Evolutionary conservation across 2,329 filamentous ascomycete genomes (phyloP), one percentile per base, ranked within the genome.

Genomic region (Fonsecaea monophora): DNA sequence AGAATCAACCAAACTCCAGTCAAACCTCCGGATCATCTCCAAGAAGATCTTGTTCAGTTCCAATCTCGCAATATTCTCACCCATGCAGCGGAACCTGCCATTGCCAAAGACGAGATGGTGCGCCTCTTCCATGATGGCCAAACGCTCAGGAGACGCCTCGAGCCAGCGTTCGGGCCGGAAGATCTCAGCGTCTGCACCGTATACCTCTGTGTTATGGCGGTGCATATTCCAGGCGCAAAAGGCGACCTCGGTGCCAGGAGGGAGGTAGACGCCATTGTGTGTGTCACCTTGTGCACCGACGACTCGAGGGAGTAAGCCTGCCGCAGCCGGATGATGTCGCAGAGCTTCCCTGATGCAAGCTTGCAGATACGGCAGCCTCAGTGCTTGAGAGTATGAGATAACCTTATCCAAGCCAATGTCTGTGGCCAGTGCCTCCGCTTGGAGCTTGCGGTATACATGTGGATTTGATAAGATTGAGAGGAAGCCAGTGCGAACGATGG

Each of bases 291-390:
- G 34, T 18, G 60, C 21, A 15, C 73, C 72, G 12, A 71, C 70
- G 13, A 71, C 56, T 4, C 74, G 68, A 9, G 73, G 72, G 35
- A 75, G 61, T n/a, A 70, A 61, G 13, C 74, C 40, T 1, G 65
- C 72, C 6, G 71, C 68, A 30, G 69, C 70, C 1, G 73, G 71
- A 40, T 70, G 68, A 25, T 65, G 58, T 9, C 78, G 74, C 71
- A 79, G 73, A 0, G 76, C 74, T 54, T 80, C 78, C 63, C 77
- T 78, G 55, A 80, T 68, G 25, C 75, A 70, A 45, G 75, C 76
- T 13, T 62, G 35, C 37, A 55, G 25, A 38, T 45, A 77, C 2
- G 71, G 70, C 32, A 77, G 67, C 8, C 64, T 61, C 7, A 70
- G 69, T 18, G 74, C 70, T 0, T 65, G 60, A 37, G 38, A 21